Evolutionary conservation across 306 rosid genomes (phyloP).

Genomic region (Nissolia schottii): DNA sequence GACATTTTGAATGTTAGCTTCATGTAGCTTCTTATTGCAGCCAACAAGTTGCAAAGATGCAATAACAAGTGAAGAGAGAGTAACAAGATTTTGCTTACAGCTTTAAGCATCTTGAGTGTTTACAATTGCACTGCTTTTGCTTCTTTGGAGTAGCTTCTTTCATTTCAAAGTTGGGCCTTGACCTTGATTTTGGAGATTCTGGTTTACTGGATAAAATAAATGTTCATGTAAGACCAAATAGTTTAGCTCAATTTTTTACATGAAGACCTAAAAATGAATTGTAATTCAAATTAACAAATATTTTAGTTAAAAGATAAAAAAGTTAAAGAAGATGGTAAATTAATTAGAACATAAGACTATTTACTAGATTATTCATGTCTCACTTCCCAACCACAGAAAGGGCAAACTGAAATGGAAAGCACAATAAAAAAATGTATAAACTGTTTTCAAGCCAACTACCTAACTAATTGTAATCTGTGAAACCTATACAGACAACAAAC

Average conservation of each 20-base stretch:
- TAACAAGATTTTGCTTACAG: slow-evolving; percentile 57
- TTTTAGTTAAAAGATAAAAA: neutral
- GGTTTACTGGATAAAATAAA: slow-evolving; percentile 64
- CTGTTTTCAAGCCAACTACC: slow-evolving; percentile 11
- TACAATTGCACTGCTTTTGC: slow-evolving; percentile 95
- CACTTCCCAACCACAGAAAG: slow-evolving; percentile 17
- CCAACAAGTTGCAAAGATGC: slow-evolving; percentile 3
- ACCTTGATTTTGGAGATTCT: slow-evolving; percentile 83
- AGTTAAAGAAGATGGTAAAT: slow-evolving; percentile 2
- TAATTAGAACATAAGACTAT: neutral
- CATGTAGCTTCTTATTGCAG: slow-evolving; percentile 4
- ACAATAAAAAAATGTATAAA: neutral
- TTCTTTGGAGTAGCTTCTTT: slow-evolving; percentile 92
- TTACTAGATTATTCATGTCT: slow-evolving; percentile 5
- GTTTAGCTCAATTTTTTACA: neutral
- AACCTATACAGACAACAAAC: neutral
- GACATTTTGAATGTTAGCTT: slow-evolving; percentile 26
- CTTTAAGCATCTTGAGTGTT: slow-evolving; percentile 93
- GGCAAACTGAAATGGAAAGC: neutral
- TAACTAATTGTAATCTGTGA: neutral
- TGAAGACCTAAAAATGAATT: neutral
- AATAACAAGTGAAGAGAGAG: slow-evolving; percentile 2
- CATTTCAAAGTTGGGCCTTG: slow-evolving; percentile 58
- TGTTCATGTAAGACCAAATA: slow-evolving; percentile 8
- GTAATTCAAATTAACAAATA: neutral